phyloP scores from a whole-genome alignment of 2,329 filamentous ascomycete genomes.

The Cercospora brassicicola region DNA sequence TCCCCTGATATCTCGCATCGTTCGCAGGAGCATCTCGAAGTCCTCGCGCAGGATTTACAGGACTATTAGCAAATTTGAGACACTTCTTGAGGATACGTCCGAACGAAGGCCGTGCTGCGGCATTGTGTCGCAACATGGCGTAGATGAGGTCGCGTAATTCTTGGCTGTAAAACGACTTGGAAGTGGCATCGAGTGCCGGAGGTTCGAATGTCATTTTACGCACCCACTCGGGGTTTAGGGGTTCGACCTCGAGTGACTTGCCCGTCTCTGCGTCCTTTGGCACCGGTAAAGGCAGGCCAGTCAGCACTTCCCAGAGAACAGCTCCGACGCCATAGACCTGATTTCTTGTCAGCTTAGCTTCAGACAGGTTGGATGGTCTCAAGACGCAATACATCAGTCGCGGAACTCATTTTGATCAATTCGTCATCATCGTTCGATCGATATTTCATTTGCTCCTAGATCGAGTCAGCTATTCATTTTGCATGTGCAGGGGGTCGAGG shows the following conservation, averaged over 20 bases:
- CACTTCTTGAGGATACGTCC: background rate
- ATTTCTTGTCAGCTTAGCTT: background rate
- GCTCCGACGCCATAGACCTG: constrained; percentile 2
- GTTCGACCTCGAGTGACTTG: background rate
- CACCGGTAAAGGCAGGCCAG: background rate
- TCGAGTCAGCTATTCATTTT: background rate
- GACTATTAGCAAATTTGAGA: background rate
- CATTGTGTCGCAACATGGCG: background rate
- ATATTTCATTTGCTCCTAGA: constrained; percentile 2
- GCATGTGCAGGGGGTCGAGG: background rate
- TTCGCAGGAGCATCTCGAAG: constrained; percentile 4
- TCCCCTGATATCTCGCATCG: background rate
- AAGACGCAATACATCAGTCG: background rate
- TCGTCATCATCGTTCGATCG: background rate
- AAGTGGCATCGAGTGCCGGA: constrained; percentile 3
- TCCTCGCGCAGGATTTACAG: background rate
- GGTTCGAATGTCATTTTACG: background rate
- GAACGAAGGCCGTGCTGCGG: background rate
- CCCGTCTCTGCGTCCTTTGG: background rate
- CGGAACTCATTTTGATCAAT: constrained; percentile 1
- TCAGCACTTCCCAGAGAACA: background rate
- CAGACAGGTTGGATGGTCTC: background rate
- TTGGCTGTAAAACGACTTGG: background rate
- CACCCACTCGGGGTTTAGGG: background rate
- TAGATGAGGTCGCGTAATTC: background rate